A percentile compares a stretch with the other conserved stretches of the same genome.
phyloP scores from a whole-genome alignment of 306 rosid species.

The Quercus robur region DNA sequence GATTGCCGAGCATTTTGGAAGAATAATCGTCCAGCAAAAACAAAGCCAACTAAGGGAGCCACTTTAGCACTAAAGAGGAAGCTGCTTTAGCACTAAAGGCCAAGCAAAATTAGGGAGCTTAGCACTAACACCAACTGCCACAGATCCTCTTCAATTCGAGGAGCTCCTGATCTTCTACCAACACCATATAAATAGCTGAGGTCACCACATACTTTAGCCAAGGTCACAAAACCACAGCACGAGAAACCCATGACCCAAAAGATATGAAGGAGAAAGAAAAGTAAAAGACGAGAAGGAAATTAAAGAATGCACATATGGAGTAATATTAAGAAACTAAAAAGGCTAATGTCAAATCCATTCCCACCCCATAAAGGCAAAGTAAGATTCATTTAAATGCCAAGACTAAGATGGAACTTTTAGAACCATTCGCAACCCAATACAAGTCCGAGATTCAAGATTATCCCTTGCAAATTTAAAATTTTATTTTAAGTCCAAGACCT shows the following conservation, averaged over 20 bases:
- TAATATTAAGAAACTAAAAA: neutral
- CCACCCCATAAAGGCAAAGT: neutral
- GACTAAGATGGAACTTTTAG: neutral
- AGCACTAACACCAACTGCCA: neutral
- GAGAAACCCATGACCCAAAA: neutral
- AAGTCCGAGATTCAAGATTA: neutral
- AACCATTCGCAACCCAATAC: neutral
- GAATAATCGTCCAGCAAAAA: neutral
- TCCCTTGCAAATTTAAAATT: neutral
- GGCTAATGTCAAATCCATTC: neutral
- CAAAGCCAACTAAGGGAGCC: conserved; percentile 1
- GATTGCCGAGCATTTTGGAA: neutral
- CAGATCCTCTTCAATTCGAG: neutral
- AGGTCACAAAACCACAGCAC: neutral
- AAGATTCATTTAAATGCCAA: neutral
- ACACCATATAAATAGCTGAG: neutral
- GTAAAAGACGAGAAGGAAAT: neutral
- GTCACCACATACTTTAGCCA: neutral
- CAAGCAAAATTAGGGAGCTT: neutral
- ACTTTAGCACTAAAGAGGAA: conserved; percentile 6
- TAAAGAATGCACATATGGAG: neutral
- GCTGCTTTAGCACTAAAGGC: conserved; percentile 1
- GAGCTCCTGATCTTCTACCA: neutral
- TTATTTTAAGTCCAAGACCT: neutral
- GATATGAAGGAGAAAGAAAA: neutral